Conservation (phyloP, 371 early-diverging fungal species). For the Synchytrium microbalum region DNA sequence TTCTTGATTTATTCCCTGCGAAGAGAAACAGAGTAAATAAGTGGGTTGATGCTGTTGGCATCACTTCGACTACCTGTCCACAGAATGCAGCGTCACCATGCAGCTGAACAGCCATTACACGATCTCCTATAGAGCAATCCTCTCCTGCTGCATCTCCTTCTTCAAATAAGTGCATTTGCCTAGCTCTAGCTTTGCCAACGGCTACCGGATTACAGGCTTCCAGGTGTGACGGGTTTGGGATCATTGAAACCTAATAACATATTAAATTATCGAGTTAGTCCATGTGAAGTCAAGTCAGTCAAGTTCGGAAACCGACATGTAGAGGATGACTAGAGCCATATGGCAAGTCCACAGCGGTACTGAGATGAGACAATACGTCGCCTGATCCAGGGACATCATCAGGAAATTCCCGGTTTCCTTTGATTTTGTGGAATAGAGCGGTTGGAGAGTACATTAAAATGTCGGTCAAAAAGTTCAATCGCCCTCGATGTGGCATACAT, state of each 20-base stretch:
- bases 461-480: constrained; percentile 85
- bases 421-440: constrained; percentile 86
- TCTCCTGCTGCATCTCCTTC: constrained; percentile 42
- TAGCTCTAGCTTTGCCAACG: constrained; percentile 87
- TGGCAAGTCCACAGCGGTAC: constrained; percentile 57
- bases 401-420: constrained; percentile 83
- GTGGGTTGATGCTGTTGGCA: constrained; percentile 57
- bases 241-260: constrained; percentile 75
- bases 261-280: constrained; percentile 19
- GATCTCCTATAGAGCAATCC: constrained; percentile 74
- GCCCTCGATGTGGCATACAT: constrained; percentile 96
- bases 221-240: constrained; percentile 91
- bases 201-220: constrained; percentile 94
- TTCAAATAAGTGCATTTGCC: constrained; percentile 76
- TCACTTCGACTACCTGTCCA: constrained; percentile 23
- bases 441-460: constrained; percentile 67
- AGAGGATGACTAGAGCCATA: constrained; percentile 43
- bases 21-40: constrained; percentile 55
- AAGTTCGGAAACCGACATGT: too few species aligned
- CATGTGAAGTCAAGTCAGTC: neutral
- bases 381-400: constrained; percentile 65
- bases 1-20: constrained; percentile 87
- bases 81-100: constrained; percentile 83
- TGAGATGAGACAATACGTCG: constrained; percentile 84
- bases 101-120: constrained; percentile 82